Evolutionary conservation across 495 filamentous ascomycete genomes (phyloP).

Genomic region (Penicillium cataractarum): DNA sequence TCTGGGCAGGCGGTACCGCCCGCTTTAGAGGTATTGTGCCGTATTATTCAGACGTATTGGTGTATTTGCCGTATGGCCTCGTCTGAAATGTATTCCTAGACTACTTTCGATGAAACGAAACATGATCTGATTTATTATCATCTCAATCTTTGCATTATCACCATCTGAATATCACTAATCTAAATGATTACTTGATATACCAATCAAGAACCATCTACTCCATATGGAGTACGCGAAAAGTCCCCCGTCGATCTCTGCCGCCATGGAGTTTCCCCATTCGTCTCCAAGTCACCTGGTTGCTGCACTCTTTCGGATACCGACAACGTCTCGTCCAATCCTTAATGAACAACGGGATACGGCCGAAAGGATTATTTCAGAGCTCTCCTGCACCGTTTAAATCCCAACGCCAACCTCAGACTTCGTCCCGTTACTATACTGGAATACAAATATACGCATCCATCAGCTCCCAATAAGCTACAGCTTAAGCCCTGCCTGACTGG

Average conservation of each 20-base stretch:
- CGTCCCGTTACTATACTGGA: background rate
- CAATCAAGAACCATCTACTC: too few species aligned
- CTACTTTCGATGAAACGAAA: background rate
- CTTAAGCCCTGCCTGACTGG: background rate
- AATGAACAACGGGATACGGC: background rate
- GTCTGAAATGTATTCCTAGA: background rate
- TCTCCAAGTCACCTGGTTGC: slow-evolving; percentile 9
- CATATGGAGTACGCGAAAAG: background rate
- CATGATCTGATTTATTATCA: background rate
- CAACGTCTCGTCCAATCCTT: slow-evolving; percentile 3
- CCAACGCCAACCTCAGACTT: background rate
- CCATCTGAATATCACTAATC: too few species aligned
- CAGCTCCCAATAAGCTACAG: slow-evolving; percentile 4
- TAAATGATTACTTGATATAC: too few species aligned
- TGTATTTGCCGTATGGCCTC: background rate
- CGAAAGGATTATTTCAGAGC: background rate
- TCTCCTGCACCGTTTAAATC: background rate
- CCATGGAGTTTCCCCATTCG: slow-evolving; percentile 8
- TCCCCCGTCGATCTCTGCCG: background rate
- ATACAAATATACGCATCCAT: background rate
- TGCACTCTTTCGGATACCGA: slow-evolving; percentile 10
- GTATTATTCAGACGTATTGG: background rate
- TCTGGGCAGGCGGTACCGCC: slow-evolving; percentile 26
- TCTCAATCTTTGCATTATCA: too few species aligned
- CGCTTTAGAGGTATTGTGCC: slow-evolving; percentile 8